Evolutionary conservation across 352 stramenopile genomes (phyloP), one percentile per base, ranked within the genome.

Genomic region (Peronospora tabacina): DNA sequence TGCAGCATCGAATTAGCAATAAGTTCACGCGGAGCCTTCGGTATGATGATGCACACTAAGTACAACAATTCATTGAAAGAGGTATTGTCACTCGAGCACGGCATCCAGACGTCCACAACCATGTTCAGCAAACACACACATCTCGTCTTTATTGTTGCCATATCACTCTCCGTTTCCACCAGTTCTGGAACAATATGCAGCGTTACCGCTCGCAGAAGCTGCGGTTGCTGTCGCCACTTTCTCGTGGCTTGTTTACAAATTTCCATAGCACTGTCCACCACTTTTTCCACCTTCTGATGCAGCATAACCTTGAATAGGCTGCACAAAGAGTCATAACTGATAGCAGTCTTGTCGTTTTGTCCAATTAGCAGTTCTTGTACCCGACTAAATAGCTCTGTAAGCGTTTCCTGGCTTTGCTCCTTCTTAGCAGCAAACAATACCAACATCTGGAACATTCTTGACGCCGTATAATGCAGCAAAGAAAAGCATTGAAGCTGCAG

Each of bases 21-120:
- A 16, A 82, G 35, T 5, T 61, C 40, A 9, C 41, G 55, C 3
- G 75, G 71, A 2, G 75, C 63, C 24, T 68, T 58, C 7, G 72
- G 73, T 39, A 88, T 45, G 11, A 88, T 47, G 41, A 84, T 46
- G 12, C 77, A 84, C 29, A 82, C 66, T 30, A 88, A 24, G 49
- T 81, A 86, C 24, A 88, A 38, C 40, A 88, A 49, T n/a, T 77
- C 80, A 24, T 64, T 55, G 15, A 55, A 63, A 55, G 42, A 74
- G 28, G n/a, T 61, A 32, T 22, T 48, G 44, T 19, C 52, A 49
- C 24, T 50, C 0, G 26, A 55, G 15, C 47, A 28, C 9, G 33
- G 33, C 11, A 54, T 47, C 53, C 63, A 75, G 4, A 56, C 64
- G 11, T 42, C 41, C 12, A 75, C 17, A 11, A 63, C 52, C 22